phyloP scores from a whole-genome alignment of 495 filamentous ascomycete species.

The Letharia lupina region DNA sequence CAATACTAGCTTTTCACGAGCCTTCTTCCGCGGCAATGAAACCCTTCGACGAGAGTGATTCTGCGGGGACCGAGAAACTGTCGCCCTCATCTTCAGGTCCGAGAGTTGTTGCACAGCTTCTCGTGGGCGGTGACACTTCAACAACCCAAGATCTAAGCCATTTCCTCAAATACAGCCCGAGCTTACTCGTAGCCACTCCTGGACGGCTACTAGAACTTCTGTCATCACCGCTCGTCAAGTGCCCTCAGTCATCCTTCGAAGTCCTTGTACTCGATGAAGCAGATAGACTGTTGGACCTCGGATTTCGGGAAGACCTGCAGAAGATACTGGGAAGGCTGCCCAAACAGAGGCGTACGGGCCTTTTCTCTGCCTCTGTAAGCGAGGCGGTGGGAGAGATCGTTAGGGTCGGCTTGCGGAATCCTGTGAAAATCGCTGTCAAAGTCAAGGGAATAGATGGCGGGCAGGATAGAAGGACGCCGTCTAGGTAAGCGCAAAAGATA shows the following conservation, averaged over 20 bases:
- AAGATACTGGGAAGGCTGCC: slow-evolving; percentile 77
- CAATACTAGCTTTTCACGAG: slow-evolving; percentile 71
- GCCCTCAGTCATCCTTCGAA: slow-evolving; percentile 80
- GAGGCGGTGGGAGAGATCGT: slow-evolving; percentile 89
- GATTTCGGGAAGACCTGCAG: slow-evolving; percentile 84
- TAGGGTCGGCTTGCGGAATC: slow-evolving; percentile 85
- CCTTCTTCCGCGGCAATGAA: slow-evolving; percentile 60
- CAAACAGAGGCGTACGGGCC: slow-evolving; percentile 85
- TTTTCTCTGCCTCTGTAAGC: slow-evolving; percentile 88
- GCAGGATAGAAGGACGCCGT: slow-evolving; percentile 83
- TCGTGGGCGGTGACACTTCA: slow-evolving; percentile 78
- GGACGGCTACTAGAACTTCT: slow-evolving; percentile 83
- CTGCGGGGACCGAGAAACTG: slow-evolving; percentile 39
- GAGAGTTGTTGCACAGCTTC: slow-evolving; percentile 73
- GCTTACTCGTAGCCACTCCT: slow-evolving; percentile 80
- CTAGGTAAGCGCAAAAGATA: slow-evolving; percentile 37
- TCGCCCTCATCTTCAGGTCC: slow-evolving; percentile 42
- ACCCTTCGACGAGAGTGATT: slow-evolving; percentile 36
- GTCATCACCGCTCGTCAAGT: slow-evolving; percentile 83
- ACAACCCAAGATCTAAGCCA: slow-evolving; percentile 73
- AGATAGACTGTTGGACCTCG: slow-evolving; percentile 85
- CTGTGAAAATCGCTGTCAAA: slow-evolving; percentile 85
- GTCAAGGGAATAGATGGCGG: slow-evolving; percentile 68
- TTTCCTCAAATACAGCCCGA: slow-evolving; percentile 73
- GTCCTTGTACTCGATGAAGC: slow-evolving; percentile 90